Evolutionary conservation across 495 filamentous ascomycete genomes (phyloP), one percentile per base, ranked within the genome.

Genomic region (Penicillium paradoxum): DNA sequence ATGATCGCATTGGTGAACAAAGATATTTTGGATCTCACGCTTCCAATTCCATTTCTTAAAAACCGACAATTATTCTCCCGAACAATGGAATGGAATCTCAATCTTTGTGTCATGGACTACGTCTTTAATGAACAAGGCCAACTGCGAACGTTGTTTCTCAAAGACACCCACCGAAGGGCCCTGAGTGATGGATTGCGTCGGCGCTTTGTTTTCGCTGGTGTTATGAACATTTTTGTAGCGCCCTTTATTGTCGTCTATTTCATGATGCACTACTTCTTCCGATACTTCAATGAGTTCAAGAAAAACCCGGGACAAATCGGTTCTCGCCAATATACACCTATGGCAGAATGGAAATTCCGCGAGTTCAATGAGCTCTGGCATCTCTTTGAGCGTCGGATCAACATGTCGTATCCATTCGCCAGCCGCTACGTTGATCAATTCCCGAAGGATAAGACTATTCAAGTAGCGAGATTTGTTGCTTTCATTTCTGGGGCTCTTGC

Each of bases 361-460:
- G 92, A 97, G 67, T 97, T 97, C 77, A 98, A 98, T 60, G 93
- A 98, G 66, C 80, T 98, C 1, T 85, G 84, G 56, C 93, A 97
- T 72, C 74, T 97, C 1, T 98, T 96, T 60, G 80, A 90, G 55
- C 86, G 90, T 51, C 83, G 93, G 11, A 77, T 88, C 48, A 90
- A 96, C 58, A 93, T 97, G 88, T 96, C 95, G 6, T 90, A 91
- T 59, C 92, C 92, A 0, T 96, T 87, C 63, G 93, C 93, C 2
- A 88, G 85, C 42, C 85, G 87, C 33, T 98, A 98, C 61, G 79
- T 97, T 25, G 89, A 97, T 45, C 93, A 97, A 53, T 98, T 98
- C 53, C 93, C 93, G 3, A 97, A 97, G 70, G 85, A 89, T 64
- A 96, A 96, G 69, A 90, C 85, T 0, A 83, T 89, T 22, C 89